A percentile compares a stretch with the other conserved stretches of the same genome.
Evolutionary conservation across 2,329 filamentous ascomycete species (phyloP).

Genomic region (Calycina herbarum): DNA sequence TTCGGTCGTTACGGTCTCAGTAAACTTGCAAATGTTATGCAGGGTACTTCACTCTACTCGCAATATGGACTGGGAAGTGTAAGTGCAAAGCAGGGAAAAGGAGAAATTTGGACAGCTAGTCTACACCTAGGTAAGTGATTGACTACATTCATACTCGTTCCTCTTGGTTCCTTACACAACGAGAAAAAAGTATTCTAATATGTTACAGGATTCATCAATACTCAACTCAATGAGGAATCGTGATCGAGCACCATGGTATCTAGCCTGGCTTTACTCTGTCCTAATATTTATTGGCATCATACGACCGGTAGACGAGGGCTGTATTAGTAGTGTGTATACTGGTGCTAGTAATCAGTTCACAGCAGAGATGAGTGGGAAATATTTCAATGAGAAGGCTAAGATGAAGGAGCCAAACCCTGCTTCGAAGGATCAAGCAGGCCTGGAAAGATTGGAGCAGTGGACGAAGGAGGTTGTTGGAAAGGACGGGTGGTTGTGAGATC

Average conservation of each 20-base stretch:
- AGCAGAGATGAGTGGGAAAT: slow-evolving; percentile 22
- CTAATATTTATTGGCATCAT: slow-evolving; percentile 16
- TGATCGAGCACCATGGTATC: slow-evolving; percentile 16
- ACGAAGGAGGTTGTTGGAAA: slow-evolving; percentile 21
- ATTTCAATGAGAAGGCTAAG: slow-evolving; percentile 20
- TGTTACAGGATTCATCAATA: slow-evolving; percentile 18
- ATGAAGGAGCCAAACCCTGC: slow-evolving; percentile 14
- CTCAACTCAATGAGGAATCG: slow-evolving; percentile 19
- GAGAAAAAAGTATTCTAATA: no score
- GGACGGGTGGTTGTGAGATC: slow-evolving; percentile 18
- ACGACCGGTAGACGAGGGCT: slow-evolving; percentile 21
- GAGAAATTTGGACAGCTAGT: slow-evolving; percentile 23
- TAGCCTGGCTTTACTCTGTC: slow-evolving; percentile 18
- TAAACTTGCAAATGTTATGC: slow-evolving; percentile 27
- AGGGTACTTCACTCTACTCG: slow-evolving; percentile 21
- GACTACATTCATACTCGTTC: no score
- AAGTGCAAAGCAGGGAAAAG: slow-evolving; percentile 16
- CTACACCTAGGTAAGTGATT: slow-evolving; percentile 19
- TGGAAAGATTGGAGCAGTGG: slow-evolving; percentile 22
- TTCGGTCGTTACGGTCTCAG: slow-evolving; percentile 22
- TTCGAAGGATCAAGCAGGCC: slow-evolving; percentile 13
- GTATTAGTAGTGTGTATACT: slow-evolving; percentile 21
- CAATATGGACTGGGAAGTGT: slow-evolving; percentile 22
- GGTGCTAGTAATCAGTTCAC: slow-evolving; percentile 22
- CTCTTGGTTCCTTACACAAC: no score